Percentiles rank a stretch among this genome's conserved stretches.
These are phyloP conservation scores for Phytophthora hibernalis DNA, from an alignment of 352 stramenopile genomes.

Conservation along the genomic window DNA sequence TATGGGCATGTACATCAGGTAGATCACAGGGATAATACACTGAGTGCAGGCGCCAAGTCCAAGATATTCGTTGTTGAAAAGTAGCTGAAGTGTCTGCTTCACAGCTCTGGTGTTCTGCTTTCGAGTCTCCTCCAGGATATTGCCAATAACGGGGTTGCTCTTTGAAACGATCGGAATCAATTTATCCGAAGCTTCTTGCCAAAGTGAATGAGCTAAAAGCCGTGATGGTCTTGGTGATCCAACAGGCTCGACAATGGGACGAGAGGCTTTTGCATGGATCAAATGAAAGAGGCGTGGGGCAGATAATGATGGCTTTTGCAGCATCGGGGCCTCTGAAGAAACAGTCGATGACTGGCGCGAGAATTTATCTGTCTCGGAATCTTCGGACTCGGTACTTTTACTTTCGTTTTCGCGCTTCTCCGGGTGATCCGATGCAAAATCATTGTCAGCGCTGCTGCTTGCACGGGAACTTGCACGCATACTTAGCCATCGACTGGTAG, in stretches of 20 bases:
- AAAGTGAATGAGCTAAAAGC: slow-evolving; percentile 3
- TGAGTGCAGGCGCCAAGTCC: slow-evolving; percentile 40
- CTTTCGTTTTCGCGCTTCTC: slow-evolving; percentile 1
- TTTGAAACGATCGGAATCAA: slow-evolving; percentile 19
- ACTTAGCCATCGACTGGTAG: slow-evolving; percentile 24
- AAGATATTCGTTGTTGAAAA: slow-evolving; percentile 54
- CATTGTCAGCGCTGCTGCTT: background rate
- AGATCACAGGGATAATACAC: slow-evolving; percentile 43
- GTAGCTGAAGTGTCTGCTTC: slow-evolving; percentile 43
- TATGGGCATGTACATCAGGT: slow-evolving; percentile 36
- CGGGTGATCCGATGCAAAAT: background rate
- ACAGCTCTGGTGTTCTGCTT: slow-evolving; percentile 39
- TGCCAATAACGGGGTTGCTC: slow-evolving; percentile 15
- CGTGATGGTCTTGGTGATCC: background rate
- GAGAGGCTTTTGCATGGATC: background rate
- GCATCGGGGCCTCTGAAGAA: slow-evolving; percentile 7
- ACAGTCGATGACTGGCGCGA: background rate
- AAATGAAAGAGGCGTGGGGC: slow-evolving; percentile 13
- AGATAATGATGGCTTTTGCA: background rate
- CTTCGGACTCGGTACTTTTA: slow-evolving; percentile 22
- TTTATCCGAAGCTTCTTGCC: slow-evolving; percentile 32
- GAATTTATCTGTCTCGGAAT: slow-evolving; percentile 21
- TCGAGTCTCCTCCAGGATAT: slow-evolving; percentile 22
- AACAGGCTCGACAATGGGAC: background rate
- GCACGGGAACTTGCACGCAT: background rate